Evolutionary conservation across 106 monocot species (phyloP), one percentile per base, ranked within the genome.

Genomic region (Ottelia alismoides): DNA sequence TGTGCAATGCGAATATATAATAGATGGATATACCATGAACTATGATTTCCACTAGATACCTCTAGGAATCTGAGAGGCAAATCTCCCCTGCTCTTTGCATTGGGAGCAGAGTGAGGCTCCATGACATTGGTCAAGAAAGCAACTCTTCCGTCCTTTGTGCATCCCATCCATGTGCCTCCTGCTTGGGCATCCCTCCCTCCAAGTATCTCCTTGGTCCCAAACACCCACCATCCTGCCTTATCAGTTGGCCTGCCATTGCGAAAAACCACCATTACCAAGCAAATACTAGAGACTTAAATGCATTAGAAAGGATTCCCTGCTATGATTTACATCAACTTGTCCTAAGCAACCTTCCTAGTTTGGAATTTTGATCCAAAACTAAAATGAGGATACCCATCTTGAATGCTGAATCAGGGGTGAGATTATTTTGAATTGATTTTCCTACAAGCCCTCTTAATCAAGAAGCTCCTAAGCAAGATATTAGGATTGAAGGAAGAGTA

Each of bases 1-100:
- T n/a, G n/a, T n/a, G n/a, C n/a, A n/a, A n/a, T n/a, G n/a, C n/a
- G n/a, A n/a, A n/a, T n/a, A n/a, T n/a, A n/a, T n/a, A n/a, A n/a
- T n/a, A n/a, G n/a, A n/a, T n/a, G n/a, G n/a, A n/a, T n/a, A n/a
- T n/a, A n/a, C n/a, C n/a, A n/a, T n/a, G n/a, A n/a, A n/a, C n/a
- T n/a, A n/a, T n/a, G n/a, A n/a, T n/a, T n/a, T 40, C 14, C 35
- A 40, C 14, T 40, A 4, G 14, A 6, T 46, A 87, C 87, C 87
- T 78, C 30, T n/a, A 87, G 59, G 64, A 87, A 87, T 57, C 65
- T 75, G 12, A 63, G 26, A 1, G 82, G 71, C 69, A 87, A 57
- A 60, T 67, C 69, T 30, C 82, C 82, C 52, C 87, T 82, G 16
- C 65, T 72, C 65, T 70, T 82, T 19, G 72, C 59, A 50, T 10